phyloP scores from a whole-genome alignment of 257 asterid genomes.

The Salvia rosmarinus region DNA sequence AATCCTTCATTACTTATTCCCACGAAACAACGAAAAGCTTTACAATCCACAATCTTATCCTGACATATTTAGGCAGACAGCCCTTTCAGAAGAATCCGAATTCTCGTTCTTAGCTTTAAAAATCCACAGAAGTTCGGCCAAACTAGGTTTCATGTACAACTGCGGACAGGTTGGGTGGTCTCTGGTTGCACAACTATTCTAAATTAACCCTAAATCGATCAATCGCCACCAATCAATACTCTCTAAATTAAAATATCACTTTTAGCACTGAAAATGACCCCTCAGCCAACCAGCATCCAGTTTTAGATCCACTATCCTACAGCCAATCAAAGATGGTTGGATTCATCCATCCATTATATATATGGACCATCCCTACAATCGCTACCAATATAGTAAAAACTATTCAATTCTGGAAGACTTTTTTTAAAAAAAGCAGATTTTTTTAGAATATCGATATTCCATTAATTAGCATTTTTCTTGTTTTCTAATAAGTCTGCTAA shows the following conservation, averaged over 20 bases:
- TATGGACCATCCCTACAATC: no score
- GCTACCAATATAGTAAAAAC: no score
- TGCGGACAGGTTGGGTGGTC: background rate
- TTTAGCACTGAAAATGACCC: constrained; percentile 33
- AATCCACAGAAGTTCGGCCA: background rate
- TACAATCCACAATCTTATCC: background rate
- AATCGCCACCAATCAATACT: constrained; percentile 23
- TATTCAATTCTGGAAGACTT: no score
- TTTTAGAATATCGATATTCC: no score
- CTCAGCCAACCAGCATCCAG: constrained; percentile 46
- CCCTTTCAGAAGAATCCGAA: background rate
- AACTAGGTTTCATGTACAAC: constrained; percentile 18
- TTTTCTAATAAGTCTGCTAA: no score
- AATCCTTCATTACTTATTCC: background rate
- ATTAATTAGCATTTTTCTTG: no score
- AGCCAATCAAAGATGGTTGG: constrained; percentile 11
- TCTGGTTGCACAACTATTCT: constrained; percentile 21
- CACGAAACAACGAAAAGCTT: background rate
- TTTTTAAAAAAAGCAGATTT: no score
- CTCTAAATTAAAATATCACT: background rate
- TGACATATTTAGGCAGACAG: constrained; percentile 18
- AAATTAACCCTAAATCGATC: constrained; percentile 10
- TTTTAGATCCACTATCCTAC: constrained; percentile 39
- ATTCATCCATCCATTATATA: background rate
- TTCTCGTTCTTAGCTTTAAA: background rate